phyloP scores from a whole-genome alignment of 1,139 yeast species.

The Scheffersomyces insectosa region DNA sequence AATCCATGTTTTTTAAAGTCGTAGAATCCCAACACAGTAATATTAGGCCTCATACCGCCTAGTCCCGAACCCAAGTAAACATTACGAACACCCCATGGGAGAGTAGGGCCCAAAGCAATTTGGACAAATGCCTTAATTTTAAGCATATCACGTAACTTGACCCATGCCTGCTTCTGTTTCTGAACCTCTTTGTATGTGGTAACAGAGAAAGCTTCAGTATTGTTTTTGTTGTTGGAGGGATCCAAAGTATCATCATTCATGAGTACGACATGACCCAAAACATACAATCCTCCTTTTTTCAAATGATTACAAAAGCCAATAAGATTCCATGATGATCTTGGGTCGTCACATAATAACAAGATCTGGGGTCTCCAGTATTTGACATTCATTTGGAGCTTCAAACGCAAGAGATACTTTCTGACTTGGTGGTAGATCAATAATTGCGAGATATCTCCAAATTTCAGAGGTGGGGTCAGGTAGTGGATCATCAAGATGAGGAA shows the following conservation, averaged over 20 bases:
- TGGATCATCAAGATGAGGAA: slow-evolving; percentile 77
- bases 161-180: slow-evolving; percentile 80
- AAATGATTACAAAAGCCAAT: slow-evolving; percentile 92
- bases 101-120: slow-evolving; percentile 80
- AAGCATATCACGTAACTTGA: slow-evolving; percentile 71
- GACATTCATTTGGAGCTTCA: slow-evolving; percentile 84
- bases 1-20: slow-evolving; percentile 54
- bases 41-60: slow-evolving; percentile 97
- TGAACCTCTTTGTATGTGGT: slow-evolving; percentile 60
- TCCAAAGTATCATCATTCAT: slow-evolving; percentile 43
- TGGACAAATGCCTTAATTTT: slow-evolving; percentile 92
- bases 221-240: slow-evolving; percentile 12
- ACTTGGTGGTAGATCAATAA: slow-evolving; percentile 93
- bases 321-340: slow-evolving; percentile 86
- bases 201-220: slow-evolving; percentile 25
- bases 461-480: slow-evolving; percentile 88
- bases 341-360: slow-evolving; percentile 81
- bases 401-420: slow-evolving; percentile 77
- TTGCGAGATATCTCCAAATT: slow-evolving; percentile 98
- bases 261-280: slow-evolving; percentile 87
- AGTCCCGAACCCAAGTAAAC: slow-evolving; percentile 89
- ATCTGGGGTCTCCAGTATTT: slow-evolving; percentile 98
- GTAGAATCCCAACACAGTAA: slow-evolving; percentile 85
- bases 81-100: slow-evolving; percentile 96
- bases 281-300: slow-evolving; percentile 91